Evolutionary conservation across 345 rosid genomes (phyloP), one percentile per base, ranked within the genome.

Genomic region (Gossypium longicalyx): DNA sequence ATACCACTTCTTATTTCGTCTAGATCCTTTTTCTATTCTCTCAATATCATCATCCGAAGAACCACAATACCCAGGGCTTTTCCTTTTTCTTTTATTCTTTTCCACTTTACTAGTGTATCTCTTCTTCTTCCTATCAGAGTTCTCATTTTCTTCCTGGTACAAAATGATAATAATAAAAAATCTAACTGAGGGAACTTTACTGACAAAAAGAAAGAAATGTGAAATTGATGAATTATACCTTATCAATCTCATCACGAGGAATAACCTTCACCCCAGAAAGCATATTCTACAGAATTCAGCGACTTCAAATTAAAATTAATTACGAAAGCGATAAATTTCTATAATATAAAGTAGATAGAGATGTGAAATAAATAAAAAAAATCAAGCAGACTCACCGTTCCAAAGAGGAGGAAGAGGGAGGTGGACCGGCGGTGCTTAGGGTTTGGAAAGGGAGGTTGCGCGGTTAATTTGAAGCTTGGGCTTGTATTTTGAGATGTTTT

Each of bases 191-290:
- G n/a, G 20, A 15, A 71, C 56, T 48, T 49, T 2, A 48, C 16
- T 4, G 7, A 66, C 7, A 25, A 16, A 59, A 48, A 12, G 2
- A 34, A 25, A 2, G 13, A 22, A 59, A 43, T 34, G 27, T 4
- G 47, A 29, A 41, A 12, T 13, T 44, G 17, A 20, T 6, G 70
- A 67, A 48, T 12, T 27, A 58, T 76, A 83, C 77, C 75, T 79
- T 72, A 72, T 81, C 77, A 67, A 89, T 86, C 77, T 87, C 78
- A 73, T 89, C 90, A 11, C 93, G 93, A 25, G 98, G 91, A 60
- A 93, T 83, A 72, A 93, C 82, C 79, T 87, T 93, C 66, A 91
- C 78, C 12, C 95, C 95, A 13, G 91, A 76, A 51, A 93, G 88
- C 98, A 93, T 93, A 45, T 52, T 47, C 4, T 49, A 19, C 20